Evolutionary conservation across 75 land plant genomes (phyloP).

Genomic region (Selaginella moellendorffii): DNA sequence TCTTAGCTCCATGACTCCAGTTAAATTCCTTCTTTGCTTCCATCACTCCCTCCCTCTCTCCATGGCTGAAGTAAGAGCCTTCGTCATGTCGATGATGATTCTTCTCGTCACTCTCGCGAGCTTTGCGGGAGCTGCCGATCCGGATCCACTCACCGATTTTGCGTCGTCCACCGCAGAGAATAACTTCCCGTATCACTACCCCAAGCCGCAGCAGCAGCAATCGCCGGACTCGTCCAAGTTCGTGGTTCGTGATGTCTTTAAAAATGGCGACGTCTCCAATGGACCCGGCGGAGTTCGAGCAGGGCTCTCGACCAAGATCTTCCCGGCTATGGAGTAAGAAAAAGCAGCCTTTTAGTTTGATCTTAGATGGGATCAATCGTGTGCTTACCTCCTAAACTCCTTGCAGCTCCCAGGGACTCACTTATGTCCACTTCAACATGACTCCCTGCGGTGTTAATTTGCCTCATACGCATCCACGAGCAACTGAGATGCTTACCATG

Average conservation of each 20-base stretch:
- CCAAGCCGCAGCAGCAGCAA: no score
- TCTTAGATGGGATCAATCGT: background rate
- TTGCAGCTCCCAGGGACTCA: conserved; percentile 5
- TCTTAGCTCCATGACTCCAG: no score
- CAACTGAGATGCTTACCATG: conserved; percentile 2
- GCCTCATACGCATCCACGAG: conserved; percentile 9
- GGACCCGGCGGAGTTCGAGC: background rate
- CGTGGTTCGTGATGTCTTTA: conserved; percentile 4
- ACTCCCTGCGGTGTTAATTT: conserved; percentile 1
- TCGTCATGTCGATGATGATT: no score
- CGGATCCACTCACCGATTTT: background rate
- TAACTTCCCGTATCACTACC: no score
- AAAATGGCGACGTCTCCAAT: background rate
- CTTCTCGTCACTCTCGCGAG: no score
- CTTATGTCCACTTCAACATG: background rate
- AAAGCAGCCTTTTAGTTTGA: no score
- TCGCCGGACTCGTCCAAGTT: background rate
- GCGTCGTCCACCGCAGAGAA: background rate
- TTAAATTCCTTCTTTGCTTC: no score
- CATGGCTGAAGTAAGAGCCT: no score
- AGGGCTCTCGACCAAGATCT: background rate
- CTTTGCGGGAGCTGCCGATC: background rate
- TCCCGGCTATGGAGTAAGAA: conserved; percentile 1
- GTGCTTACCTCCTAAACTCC: background rate
- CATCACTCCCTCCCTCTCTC: no score